Conservation (phyloP, 1,284 basidiomycete species). For the Meira nashicola region DNA sequence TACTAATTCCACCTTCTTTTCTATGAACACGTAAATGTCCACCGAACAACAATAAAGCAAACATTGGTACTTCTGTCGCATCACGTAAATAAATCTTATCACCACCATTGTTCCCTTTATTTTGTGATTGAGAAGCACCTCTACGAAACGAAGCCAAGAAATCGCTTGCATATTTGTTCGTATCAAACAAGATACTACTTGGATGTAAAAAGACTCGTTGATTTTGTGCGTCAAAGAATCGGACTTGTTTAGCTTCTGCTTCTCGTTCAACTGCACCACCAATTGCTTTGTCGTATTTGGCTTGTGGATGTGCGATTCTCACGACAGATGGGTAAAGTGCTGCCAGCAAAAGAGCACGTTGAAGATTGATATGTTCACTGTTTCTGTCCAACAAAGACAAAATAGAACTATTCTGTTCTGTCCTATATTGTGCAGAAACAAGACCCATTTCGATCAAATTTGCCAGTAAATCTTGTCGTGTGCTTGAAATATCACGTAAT, state of each 20-base stretch:
- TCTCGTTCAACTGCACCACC: conserved; percentile 44
- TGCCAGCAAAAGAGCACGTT: conserved; percentile 41
- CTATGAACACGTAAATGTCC: conserved; percentile 71
- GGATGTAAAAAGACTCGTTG: conserved; percentile 75
- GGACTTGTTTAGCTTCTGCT: conserved; percentile 36
- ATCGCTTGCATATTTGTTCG: conserved; percentile 68
- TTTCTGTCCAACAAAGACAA: conserved; percentile 26
- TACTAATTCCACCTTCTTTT: conserved; percentile 64
- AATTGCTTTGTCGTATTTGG: conserved; percentile 40
- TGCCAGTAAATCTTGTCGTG: conserved; percentile 72
- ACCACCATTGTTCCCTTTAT: conserved; percentile 12
- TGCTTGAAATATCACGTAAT: conserved; percentile 73
- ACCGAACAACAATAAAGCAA: conserved; percentile 77
- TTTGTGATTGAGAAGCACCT: conserved; percentile 60
- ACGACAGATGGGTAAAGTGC: conserved; percentile 58
- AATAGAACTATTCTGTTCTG: conserved; percentile 46
- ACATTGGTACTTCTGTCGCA: conserved; percentile 82
- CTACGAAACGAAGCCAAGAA: conserved; percentile 80
- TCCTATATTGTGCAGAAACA: conserved; percentile 54
- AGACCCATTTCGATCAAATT: conserved; percentile 73
- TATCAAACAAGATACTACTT: conserved; percentile 72
- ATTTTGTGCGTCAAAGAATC: conserved; percentile 47
- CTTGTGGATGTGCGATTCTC: conserved; percentile 36
- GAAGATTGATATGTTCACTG: conserved; percentile 25
- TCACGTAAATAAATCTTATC: conserved; percentile 80